Conservation (phyloP, 2,329 filamentous ascomycete species). For the Aspergillus sp. region DNA sequence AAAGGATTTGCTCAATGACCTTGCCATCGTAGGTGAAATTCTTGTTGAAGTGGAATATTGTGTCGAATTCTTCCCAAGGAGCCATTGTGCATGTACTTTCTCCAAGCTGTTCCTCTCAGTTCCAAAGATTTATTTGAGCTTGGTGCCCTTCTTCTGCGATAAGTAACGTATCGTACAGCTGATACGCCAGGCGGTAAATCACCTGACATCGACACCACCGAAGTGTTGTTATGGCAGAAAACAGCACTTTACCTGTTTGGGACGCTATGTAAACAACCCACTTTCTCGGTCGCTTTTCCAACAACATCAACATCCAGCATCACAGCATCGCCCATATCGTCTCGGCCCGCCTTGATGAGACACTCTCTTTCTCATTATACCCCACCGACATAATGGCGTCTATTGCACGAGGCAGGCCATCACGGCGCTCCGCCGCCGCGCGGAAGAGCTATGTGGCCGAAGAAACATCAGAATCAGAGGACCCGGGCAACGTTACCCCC, state of each 20-base stretch:
- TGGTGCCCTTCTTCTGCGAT: neutral
- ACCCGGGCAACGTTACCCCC: conserved; percentile 55
- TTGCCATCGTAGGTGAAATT: conserved; percentile 67
- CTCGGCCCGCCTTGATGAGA: conserved; percentile 34
- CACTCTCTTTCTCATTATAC: conserved; percentile 23
- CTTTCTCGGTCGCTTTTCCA: conserved; percentile 31
- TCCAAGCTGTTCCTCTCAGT: neutral
- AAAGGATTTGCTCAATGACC: conserved; percentile 65
- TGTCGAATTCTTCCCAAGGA: conserved; percentile 66
- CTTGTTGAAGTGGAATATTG: conserved; percentile 67
- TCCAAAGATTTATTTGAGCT: neutral
- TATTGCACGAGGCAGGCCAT: conserved; percentile 56
- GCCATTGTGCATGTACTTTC: conserved; percentile 38
- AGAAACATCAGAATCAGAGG: conserved; percentile 75
- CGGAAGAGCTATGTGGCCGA: conserved; percentile 77
- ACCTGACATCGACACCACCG: neutral
- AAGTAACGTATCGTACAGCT: conserved; percentile 2
- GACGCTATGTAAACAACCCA: conserved; percentile 46
- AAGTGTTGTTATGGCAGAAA: conserved; percentile 39
- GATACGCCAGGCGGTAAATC: conserved; percentile 32
- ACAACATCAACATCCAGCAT: conserved; percentile 17
- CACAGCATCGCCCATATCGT: conserved; percentile 20
- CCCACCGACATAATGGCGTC: conserved; percentile 41
- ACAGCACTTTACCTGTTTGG: conserved; percentile 37
- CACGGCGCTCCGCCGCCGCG: conserved; percentile 62